Conservation (phyloP, 352 stramenopile species). For the Phytopythium montanum region DNA sequence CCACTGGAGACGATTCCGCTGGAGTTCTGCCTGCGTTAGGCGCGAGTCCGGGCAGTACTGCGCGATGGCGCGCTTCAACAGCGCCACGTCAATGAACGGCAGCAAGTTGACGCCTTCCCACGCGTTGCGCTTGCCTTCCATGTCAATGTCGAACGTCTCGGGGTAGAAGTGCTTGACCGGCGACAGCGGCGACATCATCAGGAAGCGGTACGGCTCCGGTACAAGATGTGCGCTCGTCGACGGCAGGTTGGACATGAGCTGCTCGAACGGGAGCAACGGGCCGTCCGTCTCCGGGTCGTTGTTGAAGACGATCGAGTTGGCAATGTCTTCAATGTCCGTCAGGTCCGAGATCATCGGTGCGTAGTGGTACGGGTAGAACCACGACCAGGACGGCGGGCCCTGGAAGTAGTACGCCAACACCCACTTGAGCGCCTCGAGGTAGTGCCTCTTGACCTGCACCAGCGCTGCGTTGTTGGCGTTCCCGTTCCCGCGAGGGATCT, state of each 20-base stretch:
- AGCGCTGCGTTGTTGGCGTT: conserved; percentile 51
- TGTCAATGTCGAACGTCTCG: conserved; percentile 78
- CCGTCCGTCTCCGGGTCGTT: conserved; percentile 48
- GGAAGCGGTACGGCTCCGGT: conserved; percentile 88
- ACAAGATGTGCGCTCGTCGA: conserved; percentile 94
- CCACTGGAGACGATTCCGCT: conserved; percentile 84
- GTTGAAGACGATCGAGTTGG: conserved; percentile 80
- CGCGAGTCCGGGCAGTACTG: conserved; percentile 87
- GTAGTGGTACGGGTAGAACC: conserved; percentile 99
- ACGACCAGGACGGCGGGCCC: conserved; percentile 96
- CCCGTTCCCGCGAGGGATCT: conserved; percentile 49
- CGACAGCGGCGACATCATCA: conserved; percentile 95
- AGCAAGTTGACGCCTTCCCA: conserved; percentile 99
- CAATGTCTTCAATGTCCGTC: conserved; percentile 79
- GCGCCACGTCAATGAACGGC: conserved; percentile 96
- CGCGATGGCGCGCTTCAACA: conserved; percentile 91
- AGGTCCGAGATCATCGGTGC: conserved; percentile 98
- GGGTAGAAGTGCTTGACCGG: conserved; percentile 97
- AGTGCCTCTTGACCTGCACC: conserved; percentile 63
- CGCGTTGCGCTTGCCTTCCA: conserved; percentile 91
- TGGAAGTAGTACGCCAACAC: conserved; percentile 84
- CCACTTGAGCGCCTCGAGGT: conserved; percentile 82
- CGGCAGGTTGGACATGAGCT: conserved; percentile 97
- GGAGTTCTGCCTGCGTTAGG: conserved; percentile 89
- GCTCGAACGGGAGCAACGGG: conserved; percentile 96